phyloP scores from a whole-genome alignment of 306 rosid species.

The Malus orientalis region DNA sequence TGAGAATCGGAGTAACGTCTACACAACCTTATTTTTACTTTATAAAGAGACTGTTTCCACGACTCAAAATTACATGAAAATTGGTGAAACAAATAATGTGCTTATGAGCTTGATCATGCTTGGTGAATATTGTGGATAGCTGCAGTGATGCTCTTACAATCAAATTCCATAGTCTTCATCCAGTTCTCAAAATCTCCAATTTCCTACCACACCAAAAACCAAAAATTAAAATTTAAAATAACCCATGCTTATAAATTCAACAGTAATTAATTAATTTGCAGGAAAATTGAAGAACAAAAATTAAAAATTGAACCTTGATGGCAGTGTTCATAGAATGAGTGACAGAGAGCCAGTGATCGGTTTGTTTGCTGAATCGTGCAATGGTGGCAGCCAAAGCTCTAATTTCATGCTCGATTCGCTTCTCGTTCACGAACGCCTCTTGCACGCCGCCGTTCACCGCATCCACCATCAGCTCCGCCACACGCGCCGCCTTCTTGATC shows the following conservation, averaged over 20 bases:
- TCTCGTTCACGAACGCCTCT: slow-evolving; percentile 60
- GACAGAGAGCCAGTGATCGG: slow-evolving; percentile 82
- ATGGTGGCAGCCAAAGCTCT: slow-evolving; percentile 54
- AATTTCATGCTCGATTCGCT: slow-evolving; percentile 75
- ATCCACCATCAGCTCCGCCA: slow-evolving; percentile 71
- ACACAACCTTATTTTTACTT: no score
- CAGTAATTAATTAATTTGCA: neutral
- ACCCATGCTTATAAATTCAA: neutral
- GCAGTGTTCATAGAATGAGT: slow-evolving; percentile 71
- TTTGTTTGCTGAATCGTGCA: slow-evolving; percentile 61
- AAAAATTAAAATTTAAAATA: neutral
- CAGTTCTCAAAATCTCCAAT: slow-evolving; percentile 40
- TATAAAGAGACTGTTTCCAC: no score
- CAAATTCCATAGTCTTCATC: slow-evolving; percentile 17
- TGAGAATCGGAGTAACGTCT: no score
- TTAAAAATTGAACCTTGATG: slow-evolving; percentile 47
- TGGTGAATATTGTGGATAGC: slow-evolving; percentile 11
- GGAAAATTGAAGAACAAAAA: neutral
- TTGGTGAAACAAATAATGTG: neutral
- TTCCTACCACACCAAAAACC: slow-evolving; percentile 27
- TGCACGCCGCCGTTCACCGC: slow-evolving; percentile 80
- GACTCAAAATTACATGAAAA: neutral
- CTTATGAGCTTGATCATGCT: neutral
- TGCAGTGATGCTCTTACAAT: slow-evolving; percentile 14
- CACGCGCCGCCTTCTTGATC: slow-evolving; percentile 39